Base-by-base conservation (phyloP, 495 filamentous ascomycete genomes). In the Hamigera avellanea region DNA sequence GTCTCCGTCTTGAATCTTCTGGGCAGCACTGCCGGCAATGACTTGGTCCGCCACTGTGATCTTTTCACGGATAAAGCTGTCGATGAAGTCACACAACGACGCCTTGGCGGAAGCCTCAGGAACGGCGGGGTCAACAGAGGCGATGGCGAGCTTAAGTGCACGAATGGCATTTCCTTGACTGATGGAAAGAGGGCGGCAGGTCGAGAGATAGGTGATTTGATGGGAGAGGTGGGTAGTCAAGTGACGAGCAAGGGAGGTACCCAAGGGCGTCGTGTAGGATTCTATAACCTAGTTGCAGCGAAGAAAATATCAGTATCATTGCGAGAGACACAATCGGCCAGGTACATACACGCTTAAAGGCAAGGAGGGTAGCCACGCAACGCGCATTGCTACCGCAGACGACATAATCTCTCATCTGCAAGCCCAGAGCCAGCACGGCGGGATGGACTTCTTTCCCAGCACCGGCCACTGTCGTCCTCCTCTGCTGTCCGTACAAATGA, bases 151-250 rank as follows among this genome's bases (percentile, higher is more conserved):
- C 62, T 98, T 98, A 14, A 98, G 70, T 62, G 86, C 86, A 26
- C 93, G 75, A 54, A 98, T 95, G 14, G 86, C 86, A 58, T 95
- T 96, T 38, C 93, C 88, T 76, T 94, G 89, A 28, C 81, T 82
- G 54, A 91, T 85, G 34, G 83, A 88, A 58, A 96, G 81, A 8
- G 91, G 86, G 5, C 91, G 80, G 51, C 86, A 95, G 39, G 86
- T 86, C 29, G 81, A 83, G 19, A 98, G 77, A 51, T 89, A 94
- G 41, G 86, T 85, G 43, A 98, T 94, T 61, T 98, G 91, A 39
- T 87, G 83, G 39, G 85, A 91, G 39, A 98, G 72, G 48, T 95
- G 86, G n/a, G 82, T 80, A 17, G 86, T 88, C 45, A 98, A 75
- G 64, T 98, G 86, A 10, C 91, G 82, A 13, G 85, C 75, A 25